phyloP scores from a whole-genome alignment of 371 early-diverging fungal species.

The Mortierella sp. region DNA sequence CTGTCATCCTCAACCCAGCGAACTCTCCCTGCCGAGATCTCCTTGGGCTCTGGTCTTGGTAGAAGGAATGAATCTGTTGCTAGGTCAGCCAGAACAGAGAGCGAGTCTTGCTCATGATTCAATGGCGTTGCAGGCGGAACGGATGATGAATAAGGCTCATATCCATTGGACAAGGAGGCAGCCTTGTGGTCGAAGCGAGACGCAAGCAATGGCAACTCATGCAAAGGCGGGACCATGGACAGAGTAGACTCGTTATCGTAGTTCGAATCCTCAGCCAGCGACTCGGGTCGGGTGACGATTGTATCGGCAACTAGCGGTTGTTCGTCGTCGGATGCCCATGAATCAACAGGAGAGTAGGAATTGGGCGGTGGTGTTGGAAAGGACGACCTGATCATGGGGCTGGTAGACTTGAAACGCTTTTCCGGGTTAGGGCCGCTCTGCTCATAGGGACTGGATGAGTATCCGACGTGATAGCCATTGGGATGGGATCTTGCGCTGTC shows the following conservation, averaged over 20 bases:
- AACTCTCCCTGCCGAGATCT: conserved; percentile 55
- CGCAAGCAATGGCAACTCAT: conserved; percentile 23
- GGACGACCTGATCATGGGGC: conserved; percentile 28
- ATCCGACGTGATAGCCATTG: conserved; percentile 28
- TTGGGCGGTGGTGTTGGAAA: conserved; percentile 38
- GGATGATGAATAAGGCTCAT: conserved; percentile 21
- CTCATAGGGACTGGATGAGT: conserved; percentile 17
- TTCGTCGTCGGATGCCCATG: conserved; percentile 51
- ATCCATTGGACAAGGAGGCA: conserved; percentile 2
- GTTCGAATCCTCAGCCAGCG: conserved; percentile 9
- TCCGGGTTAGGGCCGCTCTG: conserved; percentile 19
- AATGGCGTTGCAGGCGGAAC: conserved; percentile 20
- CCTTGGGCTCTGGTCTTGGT: conserved; percentile 53
- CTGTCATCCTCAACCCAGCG: conserved; percentile 61
- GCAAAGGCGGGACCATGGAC: conserved; percentile 35
- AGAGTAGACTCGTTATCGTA: conserved; percentile 11
- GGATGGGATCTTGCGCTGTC: conserved; percentile 22
- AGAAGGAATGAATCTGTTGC: conserved; percentile 38
- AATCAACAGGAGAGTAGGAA: conserved; percentile 30
- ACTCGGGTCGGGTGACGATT: conserved; percentile 25
- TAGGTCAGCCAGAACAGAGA: conserved; percentile 49
- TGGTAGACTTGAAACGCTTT: conserved; percentile 36
- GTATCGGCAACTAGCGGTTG: conserved; percentile 31
- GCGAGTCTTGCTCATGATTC: conserved; percentile 44
- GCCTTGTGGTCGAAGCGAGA: conserved; percentile 43